Evolutionary conservation across 352 stramenopile species (phyloP).

Genomic region (Phytophthora melonis): DNA sequence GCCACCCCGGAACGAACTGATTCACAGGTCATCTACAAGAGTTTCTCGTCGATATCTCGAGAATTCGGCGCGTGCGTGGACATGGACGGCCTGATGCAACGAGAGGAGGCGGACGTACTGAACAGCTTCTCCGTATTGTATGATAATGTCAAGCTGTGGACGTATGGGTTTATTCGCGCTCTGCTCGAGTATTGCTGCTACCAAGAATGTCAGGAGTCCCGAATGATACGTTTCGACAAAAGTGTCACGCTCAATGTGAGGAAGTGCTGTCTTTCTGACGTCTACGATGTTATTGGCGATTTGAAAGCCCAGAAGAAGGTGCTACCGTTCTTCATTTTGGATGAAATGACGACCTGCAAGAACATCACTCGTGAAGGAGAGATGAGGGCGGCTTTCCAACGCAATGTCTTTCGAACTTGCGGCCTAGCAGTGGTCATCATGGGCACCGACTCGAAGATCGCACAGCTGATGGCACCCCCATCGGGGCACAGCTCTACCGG

Average conservation of each 20-base stretch:
- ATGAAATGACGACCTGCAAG: neutral
- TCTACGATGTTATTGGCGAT: neutral
- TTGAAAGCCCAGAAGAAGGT: neutral
- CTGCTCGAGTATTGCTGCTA: neutral
- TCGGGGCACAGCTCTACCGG: neutral
- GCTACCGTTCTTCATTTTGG: neutral
- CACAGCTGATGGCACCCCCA: neutral
- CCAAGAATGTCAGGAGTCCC: too few relatives aligned
- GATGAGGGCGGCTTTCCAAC: neutral
- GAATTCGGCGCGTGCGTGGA: neutral
- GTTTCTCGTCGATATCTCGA: neutral
- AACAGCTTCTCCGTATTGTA: too few relatives aligned
- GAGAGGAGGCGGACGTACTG: neutral
- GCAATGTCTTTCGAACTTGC: neutral
- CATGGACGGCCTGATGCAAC: neutral
- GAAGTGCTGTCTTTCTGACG: neutral
- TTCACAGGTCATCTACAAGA: neutral
- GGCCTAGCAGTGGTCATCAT: neutral
- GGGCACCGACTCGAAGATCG: neutral
- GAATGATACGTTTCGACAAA: neutral
- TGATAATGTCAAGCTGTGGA: neutral
- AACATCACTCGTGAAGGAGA: neutral
- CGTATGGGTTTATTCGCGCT: neutral
- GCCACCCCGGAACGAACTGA: neutral
- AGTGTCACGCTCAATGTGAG: neutral